phyloP scores from a whole-genome alignment of 768 basidiomycete genomes.

The Rhizopogon rudus region DNA sequence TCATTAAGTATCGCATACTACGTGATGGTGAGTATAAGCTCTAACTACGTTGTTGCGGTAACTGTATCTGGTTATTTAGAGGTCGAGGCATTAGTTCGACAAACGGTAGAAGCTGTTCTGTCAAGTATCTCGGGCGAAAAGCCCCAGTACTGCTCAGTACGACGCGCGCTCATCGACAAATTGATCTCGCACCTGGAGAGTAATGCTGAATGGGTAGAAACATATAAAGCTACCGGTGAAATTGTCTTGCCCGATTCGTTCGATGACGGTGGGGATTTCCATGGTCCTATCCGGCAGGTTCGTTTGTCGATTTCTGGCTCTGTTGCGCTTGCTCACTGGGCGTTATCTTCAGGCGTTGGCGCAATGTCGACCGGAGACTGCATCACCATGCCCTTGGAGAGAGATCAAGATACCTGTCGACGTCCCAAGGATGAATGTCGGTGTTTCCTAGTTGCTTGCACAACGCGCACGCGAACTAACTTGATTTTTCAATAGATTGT shows the following conservation, averaged over 20 bases:
- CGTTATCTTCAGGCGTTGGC: constrained; percentile 26
- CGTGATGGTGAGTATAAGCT: constrained; percentile 59
- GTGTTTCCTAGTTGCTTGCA: constrained; percentile 21
- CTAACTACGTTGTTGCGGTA: neutral
- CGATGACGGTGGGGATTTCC: constrained; percentile 24
- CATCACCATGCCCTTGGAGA: constrained; percentile 47
- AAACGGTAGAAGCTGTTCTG: constrained; percentile 40
- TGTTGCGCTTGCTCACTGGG: constrained; percentile 30
- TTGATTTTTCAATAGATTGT: constrained; percentile 44
- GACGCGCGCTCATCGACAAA: constrained; percentile 37
- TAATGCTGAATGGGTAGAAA: constrained; percentile 62
- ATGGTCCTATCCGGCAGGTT: constrained; percentile 27
- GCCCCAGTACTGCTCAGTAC: constrained; percentile 25
- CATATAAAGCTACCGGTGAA: constrained; percentile 69
- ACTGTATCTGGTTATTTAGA: constrained; percentile 37
- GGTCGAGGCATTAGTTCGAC: constrained; percentile 57
- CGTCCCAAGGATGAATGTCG: constrained; percentile 75
- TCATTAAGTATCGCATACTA: constrained; percentile 73
- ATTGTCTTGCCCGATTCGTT: constrained; percentile 46
- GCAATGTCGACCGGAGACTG: constrained; percentile 35
- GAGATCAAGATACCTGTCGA: constrained; percentile 83
- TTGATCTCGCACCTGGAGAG: constrained; percentile 56
- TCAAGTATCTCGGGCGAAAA: constrained; percentile 27
- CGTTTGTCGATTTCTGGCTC: neutral
- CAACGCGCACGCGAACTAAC: constrained; percentile 1